Evolutionary conservation across 179 eudicot species (phyloP), one percentile per base, ranked within the genome.

Genomic region (Spinacia oleracea): DNA sequence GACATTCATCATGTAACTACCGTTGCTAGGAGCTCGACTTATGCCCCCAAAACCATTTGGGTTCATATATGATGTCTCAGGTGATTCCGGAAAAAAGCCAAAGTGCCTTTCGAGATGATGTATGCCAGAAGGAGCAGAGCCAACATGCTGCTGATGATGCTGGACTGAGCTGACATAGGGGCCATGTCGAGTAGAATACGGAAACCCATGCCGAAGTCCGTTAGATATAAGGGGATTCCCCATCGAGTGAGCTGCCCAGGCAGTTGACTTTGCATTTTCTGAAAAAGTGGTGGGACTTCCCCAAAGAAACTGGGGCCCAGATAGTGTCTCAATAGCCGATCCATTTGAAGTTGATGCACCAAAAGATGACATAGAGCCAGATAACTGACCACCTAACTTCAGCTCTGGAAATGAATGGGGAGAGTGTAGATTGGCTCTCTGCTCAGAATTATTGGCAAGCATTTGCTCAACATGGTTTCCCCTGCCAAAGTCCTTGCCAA

Each of bases 291-390:
- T 83, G 46, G 93, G 87, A 84, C 92, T 87, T 74, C 96, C 94
- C 97, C 97, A 93, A 32, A 91, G 92, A 81, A 93, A 90, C 70
- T 93, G 91, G 40, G 96, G 89, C 71, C 96, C 96, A 56, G 94
- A 89, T 25, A 93, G 66, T 66, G 89, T 91, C 79, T 85, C 95
- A 70, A 92, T 75, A 66, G 86, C 86, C 51, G 95, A 87, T 46
- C 87, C 90, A 72, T 89, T 90, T 64, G 95, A 89, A 69, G 85
- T 86, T 25, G 94, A 86, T 51, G 80, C 88, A 83, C 89, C 90
- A 81, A 88, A 88, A 32, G 94, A 84, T 20, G 93, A 84, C 71
- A 81, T 45, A 15, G 87, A 58, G 70, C 89, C 88, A 71, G 89
- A 78, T 59, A 58, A 78, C 45, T 78, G 90, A 79, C 82, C 83